These are phyloP conservation scores for Tetradesmus lagerheimii DNA, from an alignment of 139 green algal genomes.

Conservation along the genomic window DNA sequence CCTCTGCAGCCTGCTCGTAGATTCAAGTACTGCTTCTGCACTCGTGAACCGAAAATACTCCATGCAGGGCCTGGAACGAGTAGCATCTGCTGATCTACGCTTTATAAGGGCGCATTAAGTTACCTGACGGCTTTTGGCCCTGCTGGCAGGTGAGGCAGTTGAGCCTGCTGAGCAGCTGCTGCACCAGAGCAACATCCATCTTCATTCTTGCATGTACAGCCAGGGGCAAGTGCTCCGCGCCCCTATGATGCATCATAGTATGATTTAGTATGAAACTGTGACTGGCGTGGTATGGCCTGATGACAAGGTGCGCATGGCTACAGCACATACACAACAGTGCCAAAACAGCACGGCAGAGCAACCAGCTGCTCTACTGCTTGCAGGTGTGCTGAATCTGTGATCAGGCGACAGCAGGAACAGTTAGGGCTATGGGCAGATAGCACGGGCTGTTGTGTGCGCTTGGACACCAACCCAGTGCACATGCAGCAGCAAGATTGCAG, in stretches of 20 bases:
- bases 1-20: not conserved
- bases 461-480: not conserved
- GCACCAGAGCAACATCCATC: not conserved
- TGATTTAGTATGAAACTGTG: no score
- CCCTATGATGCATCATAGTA: no score
- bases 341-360: no score
- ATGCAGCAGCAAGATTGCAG: not conserved
- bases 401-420: not conserved
- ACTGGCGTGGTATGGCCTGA: no score
- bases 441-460: not conserved
- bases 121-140: not conserved
- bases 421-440: not conserved
- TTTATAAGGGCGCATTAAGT: no score
- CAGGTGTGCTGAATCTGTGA: no score
- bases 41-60: not conserved
- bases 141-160: not conserved
- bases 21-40: not conserved
- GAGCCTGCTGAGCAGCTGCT: not conserved
- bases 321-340: no score
- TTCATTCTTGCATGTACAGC: not conserved
- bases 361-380: no score
- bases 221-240: no score
- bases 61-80: not conserved
- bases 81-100: not conserved
- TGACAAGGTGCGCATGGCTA: no score